Conservation (phyloP, 1,284 basidiomycete species). For the Cryptococcus sp. region DNA sequence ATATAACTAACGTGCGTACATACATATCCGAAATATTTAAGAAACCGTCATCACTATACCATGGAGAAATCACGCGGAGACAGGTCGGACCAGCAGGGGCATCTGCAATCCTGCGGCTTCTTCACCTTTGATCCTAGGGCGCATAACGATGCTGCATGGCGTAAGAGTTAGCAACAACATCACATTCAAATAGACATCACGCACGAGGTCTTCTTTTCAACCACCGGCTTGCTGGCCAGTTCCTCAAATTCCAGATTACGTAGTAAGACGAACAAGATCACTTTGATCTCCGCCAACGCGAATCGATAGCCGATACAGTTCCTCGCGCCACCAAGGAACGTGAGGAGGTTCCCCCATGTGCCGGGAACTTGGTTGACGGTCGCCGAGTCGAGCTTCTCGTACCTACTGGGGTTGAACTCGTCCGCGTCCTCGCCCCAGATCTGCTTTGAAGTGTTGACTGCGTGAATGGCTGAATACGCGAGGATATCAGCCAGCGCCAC, state of each 20-base stretch:
- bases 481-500: neutral
- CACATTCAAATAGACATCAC: slow-evolving; percentile 11
- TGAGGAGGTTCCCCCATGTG: slow-evolving; percentile 65
- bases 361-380: slow-evolving; percentile 59
- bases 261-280: slow-evolving; percentile 61
- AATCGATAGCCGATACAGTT: slow-evolving; percentile 73
- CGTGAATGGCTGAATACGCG: slow-evolving; percentile 47
- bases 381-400: slow-evolving; percentile 15
- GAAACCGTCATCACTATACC: neutral
- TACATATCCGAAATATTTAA: neutral
- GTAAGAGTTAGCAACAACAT: neutral
- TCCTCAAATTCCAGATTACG: slow-evolving; percentile 62
- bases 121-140: slow-evolving; percentile 46
- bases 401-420: slow-evolving; percentile 58
- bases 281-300: slow-evolving; percentile 67
- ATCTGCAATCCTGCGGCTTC: slow-evolving; percentile 48
- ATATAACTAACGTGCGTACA: too few relatives aligned
- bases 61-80: slow-evolving; percentile 8
- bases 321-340: slow-evolving; percentile 67
- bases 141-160: slow-evolving; percentile 46
- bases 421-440: slow-evolving; percentile 71
- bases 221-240: slow-evolving; percentile 45
- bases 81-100: slow-evolving; percentile 44
- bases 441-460: slow-evolving; percentile 62
- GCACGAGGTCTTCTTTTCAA: slow-evolving; percentile 41